Evolutionary conservation across 768 basidiomycete species (phyloP), one percentile per base, ranked within the genome.

Genomic region (Pulveroboletus sp.): DNA sequence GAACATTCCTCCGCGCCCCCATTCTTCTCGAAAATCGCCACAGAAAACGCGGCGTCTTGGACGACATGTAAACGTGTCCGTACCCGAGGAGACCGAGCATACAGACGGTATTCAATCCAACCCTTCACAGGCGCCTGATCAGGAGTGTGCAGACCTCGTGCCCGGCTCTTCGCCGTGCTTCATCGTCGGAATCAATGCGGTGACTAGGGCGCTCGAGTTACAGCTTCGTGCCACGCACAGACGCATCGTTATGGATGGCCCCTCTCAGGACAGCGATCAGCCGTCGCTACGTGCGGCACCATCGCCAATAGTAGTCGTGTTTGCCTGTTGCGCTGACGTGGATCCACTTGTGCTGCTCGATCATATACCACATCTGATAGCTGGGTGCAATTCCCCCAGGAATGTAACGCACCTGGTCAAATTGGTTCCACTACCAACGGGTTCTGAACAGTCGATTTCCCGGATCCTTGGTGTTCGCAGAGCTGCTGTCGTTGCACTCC

Each of bases 301-400:
- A 21, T n/a, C 58, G n/a, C 53, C 62, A 35, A 35, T 60, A 57
- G 43, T 61, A 58, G 55, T 76, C 41, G 71, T 93, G 26, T 77
- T 92, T 51, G 85, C 82, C 32, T 93, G 90, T 64, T 75, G 77
- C 38, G 79, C 79, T 30, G 91, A 93, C 59, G 68, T 92, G 50
- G 80, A 91, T 62, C 87, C 90, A 10, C 75, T 82, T 8, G 69
- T 81, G 15, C 70, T 92, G 43, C 72, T 91, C 45, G 81, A 80
- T 41, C 90, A 93, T 65, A 65, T 93, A 18, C 89, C 85, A 9
- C 79, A 83, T 57, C 74, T 93, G 32, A 79, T 89, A 6, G 90
- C 91, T 0, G 77, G 85, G 0, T 87, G 76, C 63, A 93, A 93
- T 67, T 80, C 84, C 24, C 36, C 42, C 8, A 49, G 32, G 15